A percentile compares a stretch with the other conserved stretches of the same genome.
These are phyloP conservation scores for Phyllostachys edulis DNA, from an alignment of 176 grass and related monocot genomes.

Conservation along the genomic window DNA sequence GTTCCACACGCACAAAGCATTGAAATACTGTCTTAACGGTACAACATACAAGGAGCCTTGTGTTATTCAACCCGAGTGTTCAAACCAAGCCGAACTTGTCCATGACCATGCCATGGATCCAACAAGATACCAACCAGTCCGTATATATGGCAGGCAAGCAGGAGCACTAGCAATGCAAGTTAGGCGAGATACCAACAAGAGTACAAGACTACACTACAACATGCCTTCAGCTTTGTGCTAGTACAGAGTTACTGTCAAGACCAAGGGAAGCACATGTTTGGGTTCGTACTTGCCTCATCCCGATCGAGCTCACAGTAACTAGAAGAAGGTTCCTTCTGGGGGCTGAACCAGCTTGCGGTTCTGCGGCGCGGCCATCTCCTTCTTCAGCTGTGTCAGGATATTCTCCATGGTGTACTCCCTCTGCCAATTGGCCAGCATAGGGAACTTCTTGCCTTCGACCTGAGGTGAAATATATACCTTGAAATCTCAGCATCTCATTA, in stretches of 20 bases:
- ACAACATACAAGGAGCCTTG: not conserved
- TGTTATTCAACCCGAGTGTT: not conserved
- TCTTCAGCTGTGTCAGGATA: conserved; percentile 48
- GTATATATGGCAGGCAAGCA: not conserved
- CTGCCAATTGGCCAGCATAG: conserved; percentile 41
- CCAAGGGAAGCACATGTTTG: not conserved
- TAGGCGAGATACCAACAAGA: not conserved
- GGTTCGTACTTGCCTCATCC: not conserved
- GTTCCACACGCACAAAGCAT: not conserved
- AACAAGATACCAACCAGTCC: not conserved
- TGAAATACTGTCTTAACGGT: not conserved
- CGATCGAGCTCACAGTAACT: not conserved
- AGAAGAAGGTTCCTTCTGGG: conserved; percentile 46
- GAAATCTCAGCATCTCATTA: not conserved
- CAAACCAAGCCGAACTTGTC: not conserved
- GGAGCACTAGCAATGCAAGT: not conserved
- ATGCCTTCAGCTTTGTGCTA: not conserved
- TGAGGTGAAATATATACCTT: not conserved
- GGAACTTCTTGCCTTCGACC: conserved; percentile 42
- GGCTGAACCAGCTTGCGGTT: conserved; percentile 51
- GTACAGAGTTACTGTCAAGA: not conserved
- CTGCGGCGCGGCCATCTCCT: conserved; percentile 51
- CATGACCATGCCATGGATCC: not conserved
- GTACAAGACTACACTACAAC: not conserved
- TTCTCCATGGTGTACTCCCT: conserved; percentile 58